phyloP scores from a whole-genome alignment of 1,284 basidiomycete species.

The Phellopilus nigrolimitatus region DNA sequence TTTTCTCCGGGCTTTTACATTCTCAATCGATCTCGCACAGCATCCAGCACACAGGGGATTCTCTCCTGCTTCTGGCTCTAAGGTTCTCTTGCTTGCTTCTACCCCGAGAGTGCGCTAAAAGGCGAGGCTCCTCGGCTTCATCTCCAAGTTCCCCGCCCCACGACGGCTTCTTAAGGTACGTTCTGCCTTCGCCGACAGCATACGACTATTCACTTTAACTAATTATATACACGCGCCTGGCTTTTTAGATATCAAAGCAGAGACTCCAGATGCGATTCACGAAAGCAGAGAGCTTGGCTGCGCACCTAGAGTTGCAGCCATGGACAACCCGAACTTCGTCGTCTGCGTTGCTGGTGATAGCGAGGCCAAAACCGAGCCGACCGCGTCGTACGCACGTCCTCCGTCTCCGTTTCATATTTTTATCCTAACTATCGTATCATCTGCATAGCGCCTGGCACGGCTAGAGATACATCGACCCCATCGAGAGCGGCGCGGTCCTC shows the following conservation, averaged over 20 bases:
- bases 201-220: no score
- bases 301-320: slow-evolving; percentile 77
- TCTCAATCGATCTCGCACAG: slow-evolving; percentile 28
- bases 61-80: slow-evolving; percentile 81
- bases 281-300: slow-evolving; percentile 92
- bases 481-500: slow-evolving; percentile 83
- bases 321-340: slow-evolving; percentile 86
- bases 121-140: slow-evolving; percentile 60
- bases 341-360: slow-evolving; percentile 83
- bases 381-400: slow-evolving; percentile 46
- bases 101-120: slow-evolving; percentile 67
- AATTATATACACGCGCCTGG: neutral
- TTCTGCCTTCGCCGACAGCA: neutral
- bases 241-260: slow-evolving; percentile 53
- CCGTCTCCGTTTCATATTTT: neutral
- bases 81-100: slow-evolving; percentile 69
- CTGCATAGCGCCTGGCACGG: slow-evolving; percentile 69
- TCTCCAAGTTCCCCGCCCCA: slow-evolving; percentile 62
- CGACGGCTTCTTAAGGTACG: slow-evolving; percentile 60
- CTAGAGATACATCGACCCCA: slow-evolving; percentile 87
- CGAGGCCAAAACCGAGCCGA: slow-evolving; percentile 84
- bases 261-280: slow-evolving; percentile 84
- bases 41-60: slow-evolving; percentile 79
- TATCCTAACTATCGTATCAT: neutral
- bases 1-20: slow-evolving; percentile 11